These are phyloP conservation scores for Pythium coloratum DNA, from an alignment of 352 stramenopile species.

Conservation along the genomic window DNA sequence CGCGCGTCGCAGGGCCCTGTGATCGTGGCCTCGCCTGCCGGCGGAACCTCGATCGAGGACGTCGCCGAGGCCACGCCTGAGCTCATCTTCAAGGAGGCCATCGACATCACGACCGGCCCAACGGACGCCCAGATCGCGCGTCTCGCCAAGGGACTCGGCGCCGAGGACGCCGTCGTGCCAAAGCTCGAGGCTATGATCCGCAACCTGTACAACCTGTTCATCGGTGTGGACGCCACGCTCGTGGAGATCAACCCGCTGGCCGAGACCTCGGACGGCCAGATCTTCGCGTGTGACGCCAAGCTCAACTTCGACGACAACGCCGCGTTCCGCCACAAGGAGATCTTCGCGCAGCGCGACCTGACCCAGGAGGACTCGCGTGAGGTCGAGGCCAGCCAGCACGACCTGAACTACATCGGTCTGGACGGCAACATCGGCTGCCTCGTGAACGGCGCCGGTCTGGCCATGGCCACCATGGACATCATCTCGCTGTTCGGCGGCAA, in stretches of 20 bases:
- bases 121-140: conserved; percentile 77
- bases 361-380: conserved; percentile 96
- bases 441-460: conserved; percentile 98
- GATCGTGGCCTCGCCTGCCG: conserved; percentile 93
- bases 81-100: conserved; percentile 91
- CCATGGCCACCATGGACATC: conserved; percentile 99
- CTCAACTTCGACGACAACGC: conserved; percentile 99
- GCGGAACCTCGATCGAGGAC: conserved; percentile 97
- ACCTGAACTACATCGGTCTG: conserved; percentile 99
- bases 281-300: conserved; percentile 98
- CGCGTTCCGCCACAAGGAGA: conserved; percentile 95
- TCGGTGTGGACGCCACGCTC: conserved; percentile 95
- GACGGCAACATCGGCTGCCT: conserved; percentile 99
- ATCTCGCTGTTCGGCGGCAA: conserved; percentile 97
- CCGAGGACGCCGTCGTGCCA: conserved; percentile 41
- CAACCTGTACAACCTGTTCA: conserved; percentile 97
- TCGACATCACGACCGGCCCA: conserved; percentile 94
- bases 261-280: conserved; percentile 93
- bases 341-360: conserved; percentile 89
- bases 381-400: conserved; percentile 91
- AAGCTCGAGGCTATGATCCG: conserved; percentile 77
- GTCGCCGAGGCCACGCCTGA: conserved; percentile 93
- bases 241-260: conserved; percentile 99
- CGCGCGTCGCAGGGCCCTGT: conserved; percentile 93
- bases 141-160: conserved; percentile 75